Evolutionary conservation across 345 rosid genomes (phyloP), one percentile per base, ranked within the genome.

Genomic region (Eutrema yunnanense): DNA sequence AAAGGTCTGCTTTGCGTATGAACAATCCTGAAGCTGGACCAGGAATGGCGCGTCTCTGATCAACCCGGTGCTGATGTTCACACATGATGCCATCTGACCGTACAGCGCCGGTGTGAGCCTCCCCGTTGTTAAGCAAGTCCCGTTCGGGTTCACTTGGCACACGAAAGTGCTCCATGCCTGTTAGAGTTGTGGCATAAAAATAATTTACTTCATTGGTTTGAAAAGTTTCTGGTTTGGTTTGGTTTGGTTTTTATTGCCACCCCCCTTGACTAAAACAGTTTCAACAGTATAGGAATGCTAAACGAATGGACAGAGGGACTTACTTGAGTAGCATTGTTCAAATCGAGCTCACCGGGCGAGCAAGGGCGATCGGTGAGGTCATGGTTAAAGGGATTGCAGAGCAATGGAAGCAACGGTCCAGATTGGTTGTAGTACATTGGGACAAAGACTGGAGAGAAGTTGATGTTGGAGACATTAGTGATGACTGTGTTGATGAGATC

Each of bases 391-490:
- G 96, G 97, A 65, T 90, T 95, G 86, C 99, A 95, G 66, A 92
- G 92, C 34, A 83, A 30, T 3, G 96, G 99, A 58, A 92, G 87
- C 50, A 86, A 67, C 0, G 97, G 97, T 71, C 97, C 99, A 4
- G 97, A 88, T 77, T 95, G 99, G 78, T 92, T 95, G 85, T 84
- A 62, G 84, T 95, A 95, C 73, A 95, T 60, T 48, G 88, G 77
- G 1, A 75, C 82, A 70, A 90, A 87, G 80, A 81, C 87, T 19
- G 96, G 97, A n/a, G 97, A 86, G 73, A 92, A 95, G 72, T 95
- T 92, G 41, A 92, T 77, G 83, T 95, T 92, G 48, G 99, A 84
- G 42, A 95, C 97, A n/a, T 95, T 95, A 80, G 90, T 86, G 80
- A 90, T 90, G 76, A 92, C 97, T 72, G 86, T 84, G 73, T 95